phyloP scores from a whole-genome alignment of 2,329 filamentous ascomycete genomes.

The Akanthomyces uredinophilus region DNA sequence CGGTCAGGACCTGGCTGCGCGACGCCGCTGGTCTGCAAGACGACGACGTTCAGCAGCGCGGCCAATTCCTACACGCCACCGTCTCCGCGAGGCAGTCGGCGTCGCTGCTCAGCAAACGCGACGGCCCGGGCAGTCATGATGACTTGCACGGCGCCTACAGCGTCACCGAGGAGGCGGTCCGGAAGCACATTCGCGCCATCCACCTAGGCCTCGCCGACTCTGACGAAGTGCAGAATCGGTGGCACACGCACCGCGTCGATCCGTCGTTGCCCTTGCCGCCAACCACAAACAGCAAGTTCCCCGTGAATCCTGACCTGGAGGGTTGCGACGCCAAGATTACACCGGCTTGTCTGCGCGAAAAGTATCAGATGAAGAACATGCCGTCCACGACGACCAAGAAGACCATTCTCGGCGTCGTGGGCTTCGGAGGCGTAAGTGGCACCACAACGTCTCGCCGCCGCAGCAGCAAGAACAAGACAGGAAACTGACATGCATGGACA shows the following conservation, averaged over 20 bases:
- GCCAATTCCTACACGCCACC: slow-evolving; percentile 37
- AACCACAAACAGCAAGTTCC: not conserved
- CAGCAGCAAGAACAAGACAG: too few relatives aligned
- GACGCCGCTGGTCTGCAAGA: slow-evolving; percentile 32
- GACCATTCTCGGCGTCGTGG: slow-evolving; percentile 59
- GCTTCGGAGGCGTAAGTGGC: slow-evolving; percentile 34
- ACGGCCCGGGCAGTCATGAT: not conserved
- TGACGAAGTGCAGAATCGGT: not conserved
- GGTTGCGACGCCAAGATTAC: slow-evolving; percentile 36
- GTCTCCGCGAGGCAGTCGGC: slow-evolving; percentile 37
- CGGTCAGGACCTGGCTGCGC: slow-evolving; percentile 41
- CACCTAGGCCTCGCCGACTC: not conserved
- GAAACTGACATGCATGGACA: too few relatives aligned
- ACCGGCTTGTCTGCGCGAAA: slow-evolving; percentile 38
- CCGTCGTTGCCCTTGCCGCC: not conserved
- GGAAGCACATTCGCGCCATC: slow-evolving; percentile 1
- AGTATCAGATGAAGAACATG: slow-evolving; percentile 39
- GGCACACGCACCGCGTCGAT: not conserved
- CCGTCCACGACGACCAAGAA: slow-evolving; percentile 54
- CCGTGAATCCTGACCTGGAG: slow-evolving; percentile 16
- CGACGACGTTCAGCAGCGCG: slow-evolving; percentile 30
- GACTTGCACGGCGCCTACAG: not conserved
- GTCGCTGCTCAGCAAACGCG: slow-evolving; percentile 40
- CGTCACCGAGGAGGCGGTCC: not conserved
- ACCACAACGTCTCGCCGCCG: not conserved